Evolutionary conservation across 495 filamentous ascomycete species (phyloP).

Genomic region (Trichoderma orchidacearum): DNA sequence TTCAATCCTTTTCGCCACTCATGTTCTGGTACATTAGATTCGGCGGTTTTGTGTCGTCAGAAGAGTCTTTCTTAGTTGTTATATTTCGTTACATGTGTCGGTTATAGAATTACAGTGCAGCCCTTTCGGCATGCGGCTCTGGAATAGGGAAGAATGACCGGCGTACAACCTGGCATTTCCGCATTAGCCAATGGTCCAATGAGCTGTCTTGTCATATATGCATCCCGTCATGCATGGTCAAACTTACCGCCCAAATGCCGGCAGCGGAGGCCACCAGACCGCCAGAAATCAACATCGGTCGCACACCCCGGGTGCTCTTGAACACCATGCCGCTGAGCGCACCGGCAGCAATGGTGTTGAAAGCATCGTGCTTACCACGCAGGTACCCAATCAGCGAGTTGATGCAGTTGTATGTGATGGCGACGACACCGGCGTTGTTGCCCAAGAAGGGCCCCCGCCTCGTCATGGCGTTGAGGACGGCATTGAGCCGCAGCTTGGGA

Average conservation of each 20-base stretch:
- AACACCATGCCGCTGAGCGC: slow-evolving; percentile 83
- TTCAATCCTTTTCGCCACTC: not conserved
- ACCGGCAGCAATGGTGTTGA: slow-evolving; percentile 77
- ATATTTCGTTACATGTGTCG: not conserved
- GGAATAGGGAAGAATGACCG: slow-evolving; percentile 14
- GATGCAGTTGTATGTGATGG: slow-evolving; percentile 86
- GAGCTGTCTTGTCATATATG: not conserved
- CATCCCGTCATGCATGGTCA: not conserved
- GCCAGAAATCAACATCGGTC: slow-evolving; percentile 87
- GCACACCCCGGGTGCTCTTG: slow-evolving; percentile 81
- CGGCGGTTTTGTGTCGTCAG: not conserved
- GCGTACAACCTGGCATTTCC: slow-evolving; percentile 11
- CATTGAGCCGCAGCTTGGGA: slow-evolving; percentile 83
- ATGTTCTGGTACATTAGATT: not conserved
- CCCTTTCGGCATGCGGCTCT: slow-evolving; percentile 1
- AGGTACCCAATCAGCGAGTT: slow-evolving; percentile 82
- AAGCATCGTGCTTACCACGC: slow-evolving; percentile 79
- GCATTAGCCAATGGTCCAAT: not conserved
- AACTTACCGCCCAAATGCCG: slow-evolving; percentile 76
- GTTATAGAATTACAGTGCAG: not conserved
- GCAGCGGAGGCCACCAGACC: slow-evolving; percentile 75
- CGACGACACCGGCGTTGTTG: slow-evolving; percentile 87
- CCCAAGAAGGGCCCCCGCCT: slow-evolving; percentile 90
- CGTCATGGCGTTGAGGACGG: slow-evolving; percentile 84
- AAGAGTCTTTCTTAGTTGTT: not conserved